Base-by-base conservation (phyloP, 129 eudicot species). In the Logfia minima region DNA sequence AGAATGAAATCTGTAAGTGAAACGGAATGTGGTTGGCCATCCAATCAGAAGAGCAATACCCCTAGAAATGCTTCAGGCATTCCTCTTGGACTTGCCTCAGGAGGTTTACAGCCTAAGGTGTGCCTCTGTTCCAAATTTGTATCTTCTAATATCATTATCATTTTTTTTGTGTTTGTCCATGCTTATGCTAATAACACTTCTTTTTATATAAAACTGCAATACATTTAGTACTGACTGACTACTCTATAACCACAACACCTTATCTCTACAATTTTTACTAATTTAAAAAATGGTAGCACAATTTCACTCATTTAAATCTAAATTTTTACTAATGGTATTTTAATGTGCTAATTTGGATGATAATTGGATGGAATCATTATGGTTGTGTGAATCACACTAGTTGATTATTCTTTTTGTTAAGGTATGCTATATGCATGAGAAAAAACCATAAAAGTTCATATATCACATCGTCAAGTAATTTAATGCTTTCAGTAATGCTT, bases 31-130 rank as follows among this genome's bases (percentile, higher is more conserved):
- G 79, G 87, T 79, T 39, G 75, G 39, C 52, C 79, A 28, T 76
- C 85, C 16, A 76, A 53, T 76, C 79, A 73, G 61, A 84, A 73
- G 63, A 74, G 19, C 39, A 76, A 52, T 74, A 70, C 45, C 31
- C 65, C 81, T 59, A 79, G 48, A 69, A 88, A 80, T 66, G 76
- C 89, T 64, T 60, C 82, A 28, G 61, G 61, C 19, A 78, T 86
- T 76, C 99, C 99, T 59, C 82, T 92, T 83, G 99, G 99, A 78
- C 64, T 95, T 75, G 97, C 96, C 65, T 69, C 87, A 5, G 91
- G 92, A 63, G 96, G 91, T 60, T 84, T 95, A 81, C 97, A 86
- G 70, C 89, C 96, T 31, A 89, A 88, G 96, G 99, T 92, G 77
- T 58, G 81, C 52, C 79, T 13, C 11, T 74, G 22, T 55, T 39